These are phyloP conservation scores for Termitomyces titanicus DNA, from an alignment of 768 basidiomycete species.

Conservation along the genomic window DNA sequence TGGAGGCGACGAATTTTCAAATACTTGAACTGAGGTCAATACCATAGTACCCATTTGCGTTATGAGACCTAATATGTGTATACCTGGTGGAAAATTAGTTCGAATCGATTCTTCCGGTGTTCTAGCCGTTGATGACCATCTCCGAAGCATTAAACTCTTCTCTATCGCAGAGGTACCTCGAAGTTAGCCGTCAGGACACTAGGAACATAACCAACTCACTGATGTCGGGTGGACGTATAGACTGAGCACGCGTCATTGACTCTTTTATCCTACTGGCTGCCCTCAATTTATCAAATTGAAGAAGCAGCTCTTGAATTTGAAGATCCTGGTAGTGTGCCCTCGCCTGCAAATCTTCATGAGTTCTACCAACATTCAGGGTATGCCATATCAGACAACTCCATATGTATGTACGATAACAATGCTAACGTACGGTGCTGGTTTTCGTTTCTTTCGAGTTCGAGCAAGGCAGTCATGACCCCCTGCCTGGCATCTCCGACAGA, in stretches of 20 bases:
- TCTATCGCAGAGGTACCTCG: not conserved
- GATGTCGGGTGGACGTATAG: conserved; percentile 5
- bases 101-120: conserved; percentile 34
- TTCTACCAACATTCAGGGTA: conserved; percentile 26
- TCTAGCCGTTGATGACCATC: conserved; percentile 22
- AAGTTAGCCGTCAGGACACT: not conserved
- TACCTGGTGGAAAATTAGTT: conserved; percentile 33
- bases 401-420: not conserved
- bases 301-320: conserved; percentile 41
- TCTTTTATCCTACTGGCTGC: conserved; percentile 37
- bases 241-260: conserved; percentile 33
- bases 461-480: conserved; percentile 44
- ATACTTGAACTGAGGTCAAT: not conserved
- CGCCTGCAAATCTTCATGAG: conserved; percentile 51
- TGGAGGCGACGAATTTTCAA: conserved; percentile 27
- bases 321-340: conserved; percentile 41
- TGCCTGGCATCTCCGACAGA: conserved; percentile 46
- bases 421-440: conserved; percentile 47
- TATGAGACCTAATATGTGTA: not conserved
- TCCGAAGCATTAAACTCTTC: conserved; percentile 12
- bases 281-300: conserved; percentile 38
- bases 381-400: not conserved
- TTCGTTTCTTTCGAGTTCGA: conserved; percentile 52
- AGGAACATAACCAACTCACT: conserved; percentile 2
- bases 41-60: not conserved